Base-by-base conservation (phyloP, 495 filamentous ascomycete species). In the Friedmanniomyces simplex region DNA sequence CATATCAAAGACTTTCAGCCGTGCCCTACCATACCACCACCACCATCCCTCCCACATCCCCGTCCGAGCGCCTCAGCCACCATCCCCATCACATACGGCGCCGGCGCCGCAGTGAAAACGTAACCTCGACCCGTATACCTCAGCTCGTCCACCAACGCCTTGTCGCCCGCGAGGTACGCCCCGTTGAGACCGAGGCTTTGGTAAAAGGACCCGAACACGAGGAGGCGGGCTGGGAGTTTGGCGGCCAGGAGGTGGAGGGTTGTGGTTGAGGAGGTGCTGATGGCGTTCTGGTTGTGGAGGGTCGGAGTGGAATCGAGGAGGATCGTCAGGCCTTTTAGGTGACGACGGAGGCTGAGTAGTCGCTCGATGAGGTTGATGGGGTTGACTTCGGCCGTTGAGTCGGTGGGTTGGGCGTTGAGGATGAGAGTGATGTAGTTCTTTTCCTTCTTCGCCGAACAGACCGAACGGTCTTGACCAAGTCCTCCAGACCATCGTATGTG, bases 71-170 rank as follows among this genome's bases (percentile, higher is more conserved):
- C 49, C 6, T 32, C 49, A 22, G 26, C 30, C 2, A 52, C 49
- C 49, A 52, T 52, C 11, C 18, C 49, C 49, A 52, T 52, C 49
- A 52, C 18, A 20, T 34, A 52, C 20, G 49, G 49, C 14, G 49
- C 26, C n/a, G 49, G 49, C 16, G 49, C 49, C 2, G 49, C 49
- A 18, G 49, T 36, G 26, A 52, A 52, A 22, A 52, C 49, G 20
- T 32, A 52, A 36, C 25, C 32, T 36, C 49, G 11, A 22, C 49
- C 34, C 16, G 49, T 52, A 18, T 37, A 52, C 20, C 49, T 21
- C 11, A 52, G 49, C 49, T 52, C 49, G 25, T 52, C 49, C 26
- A 52, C 34, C 26, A 52, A 18, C 30, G 49, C 49, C 25, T 20
- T 16, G 49, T 52, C 30, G 5, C 49, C 49, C 10, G 49, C 49